phyloP scores from a whole-genome alignment of 768 basidiomycete species.

The Flagelloscypha sp. region DNA sequence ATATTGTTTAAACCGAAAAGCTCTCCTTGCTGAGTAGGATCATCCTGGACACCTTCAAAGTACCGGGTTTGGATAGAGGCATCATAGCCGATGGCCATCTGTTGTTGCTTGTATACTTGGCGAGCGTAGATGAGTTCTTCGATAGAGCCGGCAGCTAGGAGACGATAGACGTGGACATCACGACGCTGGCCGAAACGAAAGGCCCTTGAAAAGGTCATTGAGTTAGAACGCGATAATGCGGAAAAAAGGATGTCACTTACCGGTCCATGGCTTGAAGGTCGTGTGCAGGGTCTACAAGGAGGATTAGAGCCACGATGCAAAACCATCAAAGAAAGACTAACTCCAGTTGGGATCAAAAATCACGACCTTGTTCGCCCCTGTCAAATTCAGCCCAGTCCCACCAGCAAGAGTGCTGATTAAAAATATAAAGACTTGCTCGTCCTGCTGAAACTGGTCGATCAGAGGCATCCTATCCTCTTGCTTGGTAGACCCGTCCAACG shows the following conservation, averaged over 20 bases:
- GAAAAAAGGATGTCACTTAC: constrained; percentile 14
- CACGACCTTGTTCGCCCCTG: constrained; percentile 90
- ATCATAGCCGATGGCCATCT: constrained; percentile 86
- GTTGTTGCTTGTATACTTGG: constrained; percentile 90
- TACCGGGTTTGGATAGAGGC: constrained; percentile 82
- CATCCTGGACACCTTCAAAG: constrained; percentile 78
- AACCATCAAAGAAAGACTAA: constrained; percentile 29
- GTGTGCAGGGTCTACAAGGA: constrained; percentile 74
- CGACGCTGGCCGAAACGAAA: constrained; percentile 83
- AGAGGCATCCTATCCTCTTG: constrained; percentile 68
- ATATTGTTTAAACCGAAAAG: constrained; percentile 83
- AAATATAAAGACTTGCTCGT: constrained; percentile 69
- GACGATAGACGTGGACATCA: constrained; percentile 75
- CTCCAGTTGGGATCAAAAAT: constrained; percentile 97
- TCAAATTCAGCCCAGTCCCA: constrained; percentile 85
- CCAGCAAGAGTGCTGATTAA: constrained; percentile 89
- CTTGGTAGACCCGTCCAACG: constrained; percentile 72
- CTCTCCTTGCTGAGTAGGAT: constrained; percentile 66
- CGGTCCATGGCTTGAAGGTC: constrained; percentile 90
- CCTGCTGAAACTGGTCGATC: constrained; percentile 76
- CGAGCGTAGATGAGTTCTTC: constrained; percentile 86
- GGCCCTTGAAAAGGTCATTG: constrained; percentile 32
- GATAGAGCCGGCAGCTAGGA: constrained; percentile 80
- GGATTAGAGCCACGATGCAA: constrained; percentile 1
- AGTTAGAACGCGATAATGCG: neutral